Evolutionary conservation across 495 filamentous ascomycete genomes (phyloP).

Genomic region (Paragyromitra xinjiangensis): DNA sequence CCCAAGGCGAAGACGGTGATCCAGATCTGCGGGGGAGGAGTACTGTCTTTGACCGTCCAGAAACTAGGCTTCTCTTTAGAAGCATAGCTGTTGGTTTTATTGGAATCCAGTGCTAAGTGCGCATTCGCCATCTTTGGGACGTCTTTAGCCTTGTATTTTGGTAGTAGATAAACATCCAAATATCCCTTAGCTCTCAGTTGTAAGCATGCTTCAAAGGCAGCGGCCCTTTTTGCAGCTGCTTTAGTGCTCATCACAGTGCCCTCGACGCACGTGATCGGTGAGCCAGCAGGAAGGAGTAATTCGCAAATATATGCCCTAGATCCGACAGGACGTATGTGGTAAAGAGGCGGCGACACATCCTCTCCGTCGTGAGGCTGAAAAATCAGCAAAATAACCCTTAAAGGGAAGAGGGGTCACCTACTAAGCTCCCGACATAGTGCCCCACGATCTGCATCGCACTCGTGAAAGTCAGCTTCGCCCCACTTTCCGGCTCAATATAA

Average conservation of each 20-base stretch:
- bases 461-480: conserved; percentile 74
- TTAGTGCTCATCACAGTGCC: conserved; percentile 72
- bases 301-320: conserved; percentile 76
- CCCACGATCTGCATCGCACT: conserved; percentile 53
- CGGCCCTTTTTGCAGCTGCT: conserved; percentile 83
- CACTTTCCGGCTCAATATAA: conserved; percentile 72
- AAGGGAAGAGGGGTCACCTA: conserved; percentile 55
- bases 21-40: conserved; percentile 68
- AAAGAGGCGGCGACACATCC: conserved; percentile 66
- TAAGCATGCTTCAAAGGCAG: conserved; percentile 86
- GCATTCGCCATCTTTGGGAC: conserved; percentile 90
- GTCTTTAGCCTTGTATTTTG: conserved; percentile 72
- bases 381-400: conserved; percentile 20
- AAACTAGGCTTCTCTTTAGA: conserved; percentile 82
- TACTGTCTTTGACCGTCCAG: conserved; percentile 69
- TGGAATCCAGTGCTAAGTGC: conserved; percentile 79
- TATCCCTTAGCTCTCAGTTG: conserved; percentile 71
- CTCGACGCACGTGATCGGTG: conserved; percentile 72
- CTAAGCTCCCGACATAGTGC: conserved; percentile 69
- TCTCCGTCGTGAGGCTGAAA: conserved; percentile 70
- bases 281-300: conserved; percentile 78
- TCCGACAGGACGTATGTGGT: conserved; percentile 66
- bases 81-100: conserved; percentile 74
- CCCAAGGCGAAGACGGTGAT: conserved; percentile 71
- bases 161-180: conserved; percentile 76